Evolutionary conservation across 805 yeast genomes (phyloP).

Genomic region (Candida coleopterorum): DNA sequence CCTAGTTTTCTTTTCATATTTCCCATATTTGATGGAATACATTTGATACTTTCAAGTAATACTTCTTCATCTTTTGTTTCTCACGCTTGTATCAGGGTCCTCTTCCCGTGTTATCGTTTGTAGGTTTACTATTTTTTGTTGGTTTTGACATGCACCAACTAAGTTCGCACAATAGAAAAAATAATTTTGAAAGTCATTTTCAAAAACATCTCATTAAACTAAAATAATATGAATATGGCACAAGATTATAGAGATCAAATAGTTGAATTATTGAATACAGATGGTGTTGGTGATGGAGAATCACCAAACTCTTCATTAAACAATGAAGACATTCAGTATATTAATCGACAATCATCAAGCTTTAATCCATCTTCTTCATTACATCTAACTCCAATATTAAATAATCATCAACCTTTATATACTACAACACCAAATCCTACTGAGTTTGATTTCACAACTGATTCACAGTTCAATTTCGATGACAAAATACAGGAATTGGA

Average conservation of each 20-base stretch:
- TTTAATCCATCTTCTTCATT: conserved; percentile 1
- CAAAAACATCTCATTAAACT: background rate
- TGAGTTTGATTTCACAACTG: background rate
- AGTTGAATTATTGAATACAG: conserved; percentile 2
- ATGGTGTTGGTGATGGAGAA: background rate
- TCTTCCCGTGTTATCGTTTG: too few species aligned
- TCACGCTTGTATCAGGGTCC: too few species aligned
- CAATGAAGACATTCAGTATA: conserved; percentile 7
- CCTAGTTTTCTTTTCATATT: too few species aligned
- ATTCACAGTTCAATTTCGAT: conserved; percentile 1
- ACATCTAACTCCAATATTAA: conserved; percentile 7
- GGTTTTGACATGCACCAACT: too few species aligned
- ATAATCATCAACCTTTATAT: conserved; percentile 3
- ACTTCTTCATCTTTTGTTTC: too few species aligned
- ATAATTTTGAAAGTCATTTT: too few species aligned
- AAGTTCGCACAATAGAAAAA: too few species aligned
- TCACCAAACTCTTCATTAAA: background rate
- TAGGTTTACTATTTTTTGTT: too few species aligned
- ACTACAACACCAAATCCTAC: background rate
- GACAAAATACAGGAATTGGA: conserved; percentile 3
- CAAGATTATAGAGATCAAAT: conserved; percentile 5
- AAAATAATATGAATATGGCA: conserved; percentile 1
- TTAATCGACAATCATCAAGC: conserved; percentile 1
- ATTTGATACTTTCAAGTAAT: too few species aligned
- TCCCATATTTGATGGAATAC: too few species aligned